phyloP scores from a whole-genome alignment of 495 filamentous ascomycete genomes.

The Tirmania nivea region DNA sequence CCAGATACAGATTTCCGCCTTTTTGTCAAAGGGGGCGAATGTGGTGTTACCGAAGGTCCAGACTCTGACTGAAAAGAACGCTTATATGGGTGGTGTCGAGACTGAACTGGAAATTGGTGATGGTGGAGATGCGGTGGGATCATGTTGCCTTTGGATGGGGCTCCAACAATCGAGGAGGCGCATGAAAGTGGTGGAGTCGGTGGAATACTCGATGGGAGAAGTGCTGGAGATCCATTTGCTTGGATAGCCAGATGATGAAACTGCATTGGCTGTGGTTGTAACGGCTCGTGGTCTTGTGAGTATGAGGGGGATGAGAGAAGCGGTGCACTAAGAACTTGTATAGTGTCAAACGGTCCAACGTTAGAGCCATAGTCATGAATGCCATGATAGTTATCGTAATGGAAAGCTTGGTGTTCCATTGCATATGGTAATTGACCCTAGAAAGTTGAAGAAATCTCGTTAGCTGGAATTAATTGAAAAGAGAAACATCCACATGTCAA shows the following conservation, averaged over 20 bases:
- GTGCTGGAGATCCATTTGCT: constrained; percentile 2
- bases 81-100: constrained; percentile 9
- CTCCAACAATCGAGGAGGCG: background rate
- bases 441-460: too few species aligned
- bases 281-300: constrained; percentile 15
- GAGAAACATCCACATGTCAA: too few species aligned
- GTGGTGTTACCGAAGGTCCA: constrained; percentile 8
- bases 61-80: constrained; percentile 16
- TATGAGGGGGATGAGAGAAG: constrained; percentile 14
- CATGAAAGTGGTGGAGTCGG: background rate
- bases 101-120: constrained; percentile 6
- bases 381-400: too few species aligned
- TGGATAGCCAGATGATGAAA: background rate
- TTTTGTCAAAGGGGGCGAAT: constrained; percentile 11
- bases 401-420: too few species aligned
- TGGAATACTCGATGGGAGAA: constrained; percentile 11
- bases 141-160: background rate
- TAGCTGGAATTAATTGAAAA: too few species aligned
- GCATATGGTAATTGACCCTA: too few species aligned
- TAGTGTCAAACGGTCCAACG: too few species aligned
- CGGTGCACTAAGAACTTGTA: constrained; percentile 2
- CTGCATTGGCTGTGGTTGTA: background rate
- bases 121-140: constrained; percentile 9
- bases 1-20: constrained; percentile 16
- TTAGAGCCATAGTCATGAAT: too few species aligned